Base-by-base conservation (phyloP, 768 basidiomycete species). In the Auriscalpium microsporum region DNA sequence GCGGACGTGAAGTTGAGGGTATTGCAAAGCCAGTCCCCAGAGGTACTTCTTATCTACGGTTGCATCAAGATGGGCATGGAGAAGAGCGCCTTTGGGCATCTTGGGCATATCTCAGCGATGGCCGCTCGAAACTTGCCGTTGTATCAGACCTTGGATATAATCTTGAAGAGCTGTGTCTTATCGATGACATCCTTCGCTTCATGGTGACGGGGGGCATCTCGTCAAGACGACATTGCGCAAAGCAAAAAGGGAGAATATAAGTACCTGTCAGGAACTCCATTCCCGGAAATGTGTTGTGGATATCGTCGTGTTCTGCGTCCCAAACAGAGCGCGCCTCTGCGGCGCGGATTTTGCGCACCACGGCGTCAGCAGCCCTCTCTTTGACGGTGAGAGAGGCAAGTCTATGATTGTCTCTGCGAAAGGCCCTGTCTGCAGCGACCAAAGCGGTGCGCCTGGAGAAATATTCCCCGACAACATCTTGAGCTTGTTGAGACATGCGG, bases 71-170 rank as follows among this genome's bases (percentile, higher is more conserved):
- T 90, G 88, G 0, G 75, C 80, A 60, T 90, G 87, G 13, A 91
- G 71, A 4, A 90, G 73, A 1, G 78, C 86, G 42, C 88, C 89
- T 68, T 90, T 90, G 2, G 88, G 88, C 85, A 90, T 87, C 84
- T 86, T 28, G 11, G 7, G 13, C 38, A 35, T 33, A 23, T 11
- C 17, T 33, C 13, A 51, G 37, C 3, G 36, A 44, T 14, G 10
- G 19, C 28, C 5, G 28, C 28, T 28, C 28, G 28, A 28, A 28
- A 28, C 28, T 4, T 28, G 5, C 28, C 42, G 37, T 48, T 40
- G 40, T 37, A 48, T 21, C 42, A 19, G 54, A 78, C 86, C 78
- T 82, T 83, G 62, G 71, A 75, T 54, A 90, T 62, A 33, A 87
- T 73, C 40, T 78, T 62, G 61, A 86, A 89, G 33, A 90, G 65